These are phyloP conservation scores for Geotrichum siamense DNA, from an alignment of 1,139 yeast species.

Conservation along the genomic window DNA sequence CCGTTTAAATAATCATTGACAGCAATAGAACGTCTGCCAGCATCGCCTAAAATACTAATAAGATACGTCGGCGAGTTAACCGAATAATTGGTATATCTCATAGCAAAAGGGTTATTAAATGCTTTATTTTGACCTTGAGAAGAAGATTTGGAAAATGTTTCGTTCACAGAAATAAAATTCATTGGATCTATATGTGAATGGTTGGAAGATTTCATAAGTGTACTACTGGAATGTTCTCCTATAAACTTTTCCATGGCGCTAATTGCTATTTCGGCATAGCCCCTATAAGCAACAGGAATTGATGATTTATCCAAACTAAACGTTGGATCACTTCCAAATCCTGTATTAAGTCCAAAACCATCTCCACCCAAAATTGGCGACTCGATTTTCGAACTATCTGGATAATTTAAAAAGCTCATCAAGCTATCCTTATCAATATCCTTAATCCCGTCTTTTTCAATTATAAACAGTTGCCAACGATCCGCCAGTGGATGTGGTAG, in stretches of 20 bases:
- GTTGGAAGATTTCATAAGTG: background rate
- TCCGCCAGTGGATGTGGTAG: constrained; percentile 29
- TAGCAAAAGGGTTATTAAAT: too few species aligned
- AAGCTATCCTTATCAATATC: constrained; percentile 22
- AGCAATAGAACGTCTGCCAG: constrained; percentile 23
- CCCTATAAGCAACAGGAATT: constrained; percentile 9
- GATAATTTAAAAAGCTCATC: constrained; percentile 1
- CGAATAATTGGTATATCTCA: background rate
- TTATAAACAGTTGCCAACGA: constrained; percentile 34
- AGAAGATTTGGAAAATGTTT: background rate
- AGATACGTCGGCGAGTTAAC: constrained; percentile 18
- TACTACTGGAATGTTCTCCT: constrained; percentile 12
- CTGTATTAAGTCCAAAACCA: constrained; percentile 4
- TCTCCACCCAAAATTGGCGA: constrained; percentile 2
- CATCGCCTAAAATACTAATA: constrained; percentile 21
- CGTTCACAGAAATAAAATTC: background rate
- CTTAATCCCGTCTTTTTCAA: constrained; percentile 28
- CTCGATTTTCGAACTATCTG: constrained; percentile 11
- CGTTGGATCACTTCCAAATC: constrained; percentile 5
- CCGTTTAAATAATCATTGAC: constrained; percentile 25
- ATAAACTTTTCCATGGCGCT: constrained; percentile 11
- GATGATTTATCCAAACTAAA: constrained; percentile 17
- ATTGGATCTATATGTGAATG: background rate
- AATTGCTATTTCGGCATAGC: constrained; percentile 13
- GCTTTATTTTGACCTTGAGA: background rate